These are phyloP conservation scores for Pseudogymnoascus sp. DNA, from an alignment of 2,329 filamentous ascomycete genomes.

Conservation along the genomic window DNA sequence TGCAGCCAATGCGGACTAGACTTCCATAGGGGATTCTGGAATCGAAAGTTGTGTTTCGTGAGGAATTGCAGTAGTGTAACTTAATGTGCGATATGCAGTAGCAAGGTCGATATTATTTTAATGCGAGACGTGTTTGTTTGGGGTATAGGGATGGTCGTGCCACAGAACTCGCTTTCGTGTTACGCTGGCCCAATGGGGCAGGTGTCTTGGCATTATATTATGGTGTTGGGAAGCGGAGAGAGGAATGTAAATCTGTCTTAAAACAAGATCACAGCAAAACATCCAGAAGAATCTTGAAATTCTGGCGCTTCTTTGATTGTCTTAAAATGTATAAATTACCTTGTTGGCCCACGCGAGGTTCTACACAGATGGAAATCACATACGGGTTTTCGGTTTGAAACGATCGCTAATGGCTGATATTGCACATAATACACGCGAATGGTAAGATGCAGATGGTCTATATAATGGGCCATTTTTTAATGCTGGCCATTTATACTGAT, in stretches of 20 bases:
- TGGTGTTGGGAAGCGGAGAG: background rate
- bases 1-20: background rate
- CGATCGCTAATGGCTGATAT: background rate
- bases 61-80: background rate
- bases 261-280: background rate
- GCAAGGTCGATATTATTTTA: background rate
- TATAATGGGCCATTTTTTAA: background rate
- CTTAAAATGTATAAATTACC: background rate
- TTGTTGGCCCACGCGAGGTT: background rate
- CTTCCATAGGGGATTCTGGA: background rate
- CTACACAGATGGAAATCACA: background rate
- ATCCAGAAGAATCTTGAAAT: background rate
- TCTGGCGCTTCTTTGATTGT: background rate
- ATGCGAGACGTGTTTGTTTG: conserved; percentile 2
- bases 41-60: background rate
- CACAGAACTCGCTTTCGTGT: background rate
- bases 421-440: background rate
- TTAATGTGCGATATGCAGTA: background rate
- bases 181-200: background rate
- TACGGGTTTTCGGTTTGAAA: background rate
- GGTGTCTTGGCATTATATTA: conserved; percentile 2
- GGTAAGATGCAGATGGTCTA: background rate
- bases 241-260: conserved; percentile 1
- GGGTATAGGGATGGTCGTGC: background rate
- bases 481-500: background rate